Evolutionary conservation across 495 filamentous ascomycete species (phyloP).

Genomic region (Hypoxylon rickii): DNA sequence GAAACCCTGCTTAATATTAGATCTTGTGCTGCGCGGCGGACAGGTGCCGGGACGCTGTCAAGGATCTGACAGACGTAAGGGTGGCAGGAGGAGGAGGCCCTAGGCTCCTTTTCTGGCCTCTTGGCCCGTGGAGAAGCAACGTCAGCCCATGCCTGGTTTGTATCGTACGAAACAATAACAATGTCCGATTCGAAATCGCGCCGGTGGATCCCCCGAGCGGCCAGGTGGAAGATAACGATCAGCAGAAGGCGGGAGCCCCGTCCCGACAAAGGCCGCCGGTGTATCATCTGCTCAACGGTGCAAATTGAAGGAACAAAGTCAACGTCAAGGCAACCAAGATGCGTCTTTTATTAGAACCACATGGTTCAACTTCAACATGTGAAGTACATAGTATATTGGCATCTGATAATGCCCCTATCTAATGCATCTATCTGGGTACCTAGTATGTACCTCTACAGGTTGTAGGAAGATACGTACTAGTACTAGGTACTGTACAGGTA

Average conservation of each 20-base stretch:
- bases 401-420: no score
- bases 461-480: no score
- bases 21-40: slow-evolving; percentile 29
- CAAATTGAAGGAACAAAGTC: slow-evolving; percentile 13
- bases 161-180: slow-evolving; percentile 26
- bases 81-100: slow-evolving; percentile 4
- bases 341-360: no score
- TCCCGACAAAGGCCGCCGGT: background rate
- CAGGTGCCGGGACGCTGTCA: slow-evolving; percentile 27
- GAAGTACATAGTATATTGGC: no score
- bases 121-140: slow-evolving; percentile 32
- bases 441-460: background rate
- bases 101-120: slow-evolving; percentile 24
- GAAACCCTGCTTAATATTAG: slow-evolving; percentile 18
- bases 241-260: slow-evolving; percentile 9
- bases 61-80: slow-evolving; percentile 32
- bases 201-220: slow-evolving; percentile 3
- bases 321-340: background rate
- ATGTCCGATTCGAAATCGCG: slow-evolving; percentile 21
- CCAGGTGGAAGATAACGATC: slow-evolving; percentile 19
- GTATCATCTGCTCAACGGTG: background rate
- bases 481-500: background rate
- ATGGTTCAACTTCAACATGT: no score
- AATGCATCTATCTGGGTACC: background rate
- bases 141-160: slow-evolving; percentile 25